Base-by-base conservation (phyloP, 768 basidiomycete genomes). In the Boletales sp. region DNA sequence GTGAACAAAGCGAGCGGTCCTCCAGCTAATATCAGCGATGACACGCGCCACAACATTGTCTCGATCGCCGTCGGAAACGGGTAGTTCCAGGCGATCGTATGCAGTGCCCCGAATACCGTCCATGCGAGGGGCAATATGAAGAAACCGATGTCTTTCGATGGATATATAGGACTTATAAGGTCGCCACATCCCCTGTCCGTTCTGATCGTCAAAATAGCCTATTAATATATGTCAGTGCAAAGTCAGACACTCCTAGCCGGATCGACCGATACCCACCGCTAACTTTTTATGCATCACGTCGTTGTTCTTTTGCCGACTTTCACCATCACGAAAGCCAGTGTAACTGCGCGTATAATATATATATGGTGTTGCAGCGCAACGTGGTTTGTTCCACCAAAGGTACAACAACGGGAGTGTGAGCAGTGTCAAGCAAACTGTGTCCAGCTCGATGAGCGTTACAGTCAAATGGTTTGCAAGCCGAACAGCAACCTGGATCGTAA, bases 41-140 rank as follows among this genome's bases (percentile, higher is more conserved):
- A 19, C 29, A 44, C 37, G 13, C 43, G 43, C 48, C 48, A 50
- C 2, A 34, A 1, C 0, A 14, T 44, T 43, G 24, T 50, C 38
- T 50, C 48, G 5, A 24, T 17, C 12, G 14, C 37, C 2, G 43
- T 43, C 15, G 31, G 36, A 8, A 50, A 50, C 18, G 31, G 30
- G 15, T 39, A 44, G 15, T 44, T 50, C 48, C 48, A 50, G 10
- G 48, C 42, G 4, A 39, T 37, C 7, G 31, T 8, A 12, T 50
- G 48, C 1, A 44, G 8, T 15, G 21, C 15, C 2, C 48, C 43
- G 15, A 50, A 44, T 14, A 38, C 10, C 1, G 27, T 6, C 48
- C 48, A 49, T 10, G 41, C 37, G 29, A 49, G 8, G 14, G 43
- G 27, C 4, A 34, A 12, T 21, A 27, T 27, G 24, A 1, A 27